phyloP scores from a whole-genome alignment of 331 rosid genomes.

The Telfairia occidentalis region DNA sequence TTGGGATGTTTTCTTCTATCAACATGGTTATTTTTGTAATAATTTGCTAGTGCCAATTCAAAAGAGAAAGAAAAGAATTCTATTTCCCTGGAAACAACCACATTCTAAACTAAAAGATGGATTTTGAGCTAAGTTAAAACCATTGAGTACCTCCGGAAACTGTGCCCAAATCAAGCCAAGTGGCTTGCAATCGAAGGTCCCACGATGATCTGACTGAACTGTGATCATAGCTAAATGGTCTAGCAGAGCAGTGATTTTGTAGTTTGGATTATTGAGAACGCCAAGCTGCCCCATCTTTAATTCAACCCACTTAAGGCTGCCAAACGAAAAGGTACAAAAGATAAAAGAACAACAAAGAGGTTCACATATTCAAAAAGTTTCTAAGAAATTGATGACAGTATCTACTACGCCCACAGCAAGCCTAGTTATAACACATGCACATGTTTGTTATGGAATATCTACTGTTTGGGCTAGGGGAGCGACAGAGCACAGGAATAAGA shows the following conservation, averaged over 20 bases:
- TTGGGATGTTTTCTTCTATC: background rate
- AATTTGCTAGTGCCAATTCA: background rate
- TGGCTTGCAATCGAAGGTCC: slow-evolving; percentile 94
- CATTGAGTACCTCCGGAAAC: slow-evolving; percentile 57
- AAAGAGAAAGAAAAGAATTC: background rate
- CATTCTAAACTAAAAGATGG: background rate
- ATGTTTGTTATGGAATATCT: background rate
- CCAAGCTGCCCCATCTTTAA: slow-evolving; percentile 94
- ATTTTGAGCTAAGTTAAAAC: background rate
- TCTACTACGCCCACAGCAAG: background rate
- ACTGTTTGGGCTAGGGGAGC: background rate
- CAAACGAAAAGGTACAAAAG: slow-evolving; percentile 2
- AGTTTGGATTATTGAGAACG: slow-evolving; percentile 80
- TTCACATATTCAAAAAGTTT: background rate
- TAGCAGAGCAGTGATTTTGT: slow-evolving; percentile 81
- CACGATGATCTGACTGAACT: slow-evolving; percentile 66
- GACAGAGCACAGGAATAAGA: background rate
- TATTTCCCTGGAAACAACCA: background rate
- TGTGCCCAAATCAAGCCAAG: slow-evolving; percentile 94
- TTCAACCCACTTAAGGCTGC: slow-evolving; percentile 89
- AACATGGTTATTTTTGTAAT: background rate
- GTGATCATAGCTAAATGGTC: slow-evolving; percentile 94
- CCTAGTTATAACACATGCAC: background rate
- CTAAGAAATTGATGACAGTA: background rate
- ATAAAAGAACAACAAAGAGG: background rate